A percentile compares a stretch with the other conserved stretches of the same genome.
phyloP scores from a whole-genome alignment of 495 filamentous ascomycete genomes.

The Baudoinia panamericana region DNA sequence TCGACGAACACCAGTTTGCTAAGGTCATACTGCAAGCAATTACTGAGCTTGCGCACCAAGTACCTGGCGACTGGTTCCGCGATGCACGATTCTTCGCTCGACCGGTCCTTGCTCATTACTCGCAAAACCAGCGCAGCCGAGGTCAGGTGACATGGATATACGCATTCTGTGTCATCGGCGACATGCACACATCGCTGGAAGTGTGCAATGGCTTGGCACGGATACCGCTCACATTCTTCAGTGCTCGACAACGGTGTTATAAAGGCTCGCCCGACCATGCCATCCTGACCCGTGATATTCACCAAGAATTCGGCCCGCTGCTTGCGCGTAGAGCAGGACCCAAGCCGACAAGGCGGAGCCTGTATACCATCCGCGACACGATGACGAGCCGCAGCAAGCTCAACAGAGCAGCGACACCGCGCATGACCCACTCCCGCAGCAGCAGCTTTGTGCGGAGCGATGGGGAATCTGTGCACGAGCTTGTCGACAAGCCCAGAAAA shows the following conservation, averaged over 20 bases:
- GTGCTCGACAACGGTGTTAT: constrained; percentile 43
- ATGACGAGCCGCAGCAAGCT: neutral
- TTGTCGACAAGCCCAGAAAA: constrained; percentile 12
- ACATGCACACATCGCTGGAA: constrained; percentile 35
- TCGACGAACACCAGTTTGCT: constrained; percentile 11
- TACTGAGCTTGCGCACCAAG: constrained; percentile 28
- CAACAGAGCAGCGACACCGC: neutral
- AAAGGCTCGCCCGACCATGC: constrained; percentile 36
- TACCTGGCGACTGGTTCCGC: constrained; percentile 37
- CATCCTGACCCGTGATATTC: constrained; percentile 38
- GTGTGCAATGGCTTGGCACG: constrained; percentile 30
- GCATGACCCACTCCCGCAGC: neutral
- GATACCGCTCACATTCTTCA: constrained; percentile 44
- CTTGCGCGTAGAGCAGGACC: constrained; percentile 9
- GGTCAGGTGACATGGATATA: constrained; percentile 31
- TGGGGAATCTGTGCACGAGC: constrained; percentile 10
- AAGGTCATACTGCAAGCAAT: constrained; percentile 5
- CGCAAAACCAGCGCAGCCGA: constrained; percentile 6
- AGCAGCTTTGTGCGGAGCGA: constrained; percentile 11
- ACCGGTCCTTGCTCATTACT: constrained; percentile 37
- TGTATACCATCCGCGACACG: too few species aligned
- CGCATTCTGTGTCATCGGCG: constrained; percentile 43
- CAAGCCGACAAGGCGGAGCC: neutral
- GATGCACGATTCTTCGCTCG: constrained; percentile 38
- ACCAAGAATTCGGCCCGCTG: constrained; percentile 34